Percentiles rank a stretch among this genome's conserved stretches.
These are phyloP conservation scores for Ichthyophthirius multifiliis DNA, from an alignment of 169 alveolate genomes.

Conservation along the genomic window DNA sequence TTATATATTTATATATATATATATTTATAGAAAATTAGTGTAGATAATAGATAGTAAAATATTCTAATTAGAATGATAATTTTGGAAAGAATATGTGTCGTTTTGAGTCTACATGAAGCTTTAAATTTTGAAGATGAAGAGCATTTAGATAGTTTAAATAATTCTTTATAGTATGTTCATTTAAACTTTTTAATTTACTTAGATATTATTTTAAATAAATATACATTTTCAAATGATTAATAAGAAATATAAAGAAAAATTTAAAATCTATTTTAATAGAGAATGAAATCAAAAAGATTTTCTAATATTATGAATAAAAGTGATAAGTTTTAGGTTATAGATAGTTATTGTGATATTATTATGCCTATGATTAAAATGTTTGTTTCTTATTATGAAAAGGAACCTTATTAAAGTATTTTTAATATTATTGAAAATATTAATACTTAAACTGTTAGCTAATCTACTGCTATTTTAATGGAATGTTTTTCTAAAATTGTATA, in stretches of 20 bases:
- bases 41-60: not conserved
- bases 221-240: not conserved
- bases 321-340: not conserved
- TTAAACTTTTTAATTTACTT: not conserved
- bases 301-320: not conserved
- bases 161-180: not conserved
- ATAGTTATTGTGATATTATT: constrained; percentile 3
- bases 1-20: not conserved
- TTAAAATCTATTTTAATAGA: not conserved
- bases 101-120: not conserved
- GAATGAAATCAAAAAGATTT: not conserved
- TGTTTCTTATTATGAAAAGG: not conserved
- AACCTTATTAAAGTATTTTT: not conserved
- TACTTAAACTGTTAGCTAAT: not conserved
- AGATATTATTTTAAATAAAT: not conserved
- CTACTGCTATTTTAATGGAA: not conserved
- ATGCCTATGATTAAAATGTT: not conserved
- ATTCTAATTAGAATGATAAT: not conserved
- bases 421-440: not conserved
- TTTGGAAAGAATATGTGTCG: not conserved
- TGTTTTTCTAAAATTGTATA: not conserved
- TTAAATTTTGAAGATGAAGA: not conserved
- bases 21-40: not conserved
- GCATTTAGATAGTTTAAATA: not conserved
- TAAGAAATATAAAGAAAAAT: not conserved